Evolutionary conservation across 495 filamentous ascomycete genomes (phyloP).

Genomic region (Acidiella bohemica): DNA sequence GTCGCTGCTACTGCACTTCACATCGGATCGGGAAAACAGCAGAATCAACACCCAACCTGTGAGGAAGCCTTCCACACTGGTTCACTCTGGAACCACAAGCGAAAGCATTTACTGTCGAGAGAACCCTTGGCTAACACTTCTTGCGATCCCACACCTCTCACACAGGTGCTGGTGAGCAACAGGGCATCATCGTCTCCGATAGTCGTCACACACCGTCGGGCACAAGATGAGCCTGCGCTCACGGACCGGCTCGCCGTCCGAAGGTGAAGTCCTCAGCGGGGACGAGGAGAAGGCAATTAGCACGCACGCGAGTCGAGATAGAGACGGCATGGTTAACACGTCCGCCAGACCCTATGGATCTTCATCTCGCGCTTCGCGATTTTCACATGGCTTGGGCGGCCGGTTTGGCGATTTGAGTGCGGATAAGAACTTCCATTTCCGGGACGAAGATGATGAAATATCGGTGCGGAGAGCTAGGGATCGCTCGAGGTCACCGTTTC

Average conservation of each 20-base stretch:
- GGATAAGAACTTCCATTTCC: constrained; percentile 15
- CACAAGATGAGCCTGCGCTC: constrained; percentile 28
- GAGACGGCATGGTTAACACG: constrained; percentile 67
- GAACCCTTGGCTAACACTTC: constrained; percentile 17
- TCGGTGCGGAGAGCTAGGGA: background rate
- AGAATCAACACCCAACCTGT: too few species aligned
- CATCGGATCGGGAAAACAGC: too few species aligned
- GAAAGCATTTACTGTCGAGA: constrained; percentile 1
- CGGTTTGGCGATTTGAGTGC: constrained; percentile 22
- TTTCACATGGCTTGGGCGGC: constrained; percentile 17
- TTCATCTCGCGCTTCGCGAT: constrained; percentile 36
- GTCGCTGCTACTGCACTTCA: too few species aligned
- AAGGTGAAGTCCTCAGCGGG: constrained; percentile 83
- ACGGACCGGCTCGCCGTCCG: constrained; percentile 38
- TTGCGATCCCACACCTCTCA: background rate
- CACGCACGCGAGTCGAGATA: constrained; percentile 57
- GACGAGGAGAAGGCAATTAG: constrained; percentile 54
- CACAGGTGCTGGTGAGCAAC: too few species aligned
- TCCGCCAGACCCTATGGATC: constrained; percentile 45
- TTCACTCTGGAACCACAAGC: constrained; percentile 16
- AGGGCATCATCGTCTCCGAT: constrained; percentile 9
- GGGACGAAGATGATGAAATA: too few species aligned
- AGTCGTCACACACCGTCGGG: constrained; percentile 18
- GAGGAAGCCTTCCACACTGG: constrained; percentile 15
- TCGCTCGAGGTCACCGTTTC: constrained; percentile 18